phyloP scores from a whole-genome alignment of 495 filamentous ascomycete species.

The Penicillium tannophilum region DNA sequence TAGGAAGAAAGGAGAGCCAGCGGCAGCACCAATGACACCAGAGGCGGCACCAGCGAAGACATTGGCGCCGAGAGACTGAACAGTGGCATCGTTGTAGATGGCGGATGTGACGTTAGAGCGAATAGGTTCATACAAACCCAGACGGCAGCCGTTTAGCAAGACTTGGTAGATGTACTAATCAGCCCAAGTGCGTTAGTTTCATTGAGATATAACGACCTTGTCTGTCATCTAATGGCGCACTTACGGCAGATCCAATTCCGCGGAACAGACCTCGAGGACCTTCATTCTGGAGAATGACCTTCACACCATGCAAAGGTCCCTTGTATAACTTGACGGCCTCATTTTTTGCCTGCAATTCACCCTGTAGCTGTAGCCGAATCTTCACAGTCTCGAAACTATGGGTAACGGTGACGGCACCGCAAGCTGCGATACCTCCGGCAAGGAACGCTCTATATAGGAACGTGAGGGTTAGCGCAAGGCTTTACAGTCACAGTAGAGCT shows the following conservation, averaged over 20 bases:
- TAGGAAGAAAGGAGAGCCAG: conserved; percentile 96
- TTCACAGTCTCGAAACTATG: conserved; percentile 99
- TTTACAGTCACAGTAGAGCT: neutral
- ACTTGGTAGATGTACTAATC: conserved; percentile 92
- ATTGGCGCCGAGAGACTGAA: conserved; percentile 86
- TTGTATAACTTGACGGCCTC: conserved; percentile 84
- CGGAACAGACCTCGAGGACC: conserved; percentile 83
- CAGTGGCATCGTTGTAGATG: conserved; percentile 68
- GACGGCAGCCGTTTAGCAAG: conserved; percentile 90
- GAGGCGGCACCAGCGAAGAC: conserved; percentile 87
- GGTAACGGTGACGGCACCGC: conserved; percentile 95
- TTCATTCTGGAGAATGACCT: conserved; percentile 90
- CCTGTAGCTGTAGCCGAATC: conserved; percentile 98
- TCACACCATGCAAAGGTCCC: conserved; percentile 89
- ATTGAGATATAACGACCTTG: neutral
- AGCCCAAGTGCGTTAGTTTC: conserved; percentile 10
- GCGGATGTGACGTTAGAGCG: conserved; percentile 65
- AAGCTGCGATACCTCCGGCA: conserved; percentile 93
- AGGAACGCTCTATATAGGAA: conserved; percentile 66
- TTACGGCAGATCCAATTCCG: conserved; percentile 82
- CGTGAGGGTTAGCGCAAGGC: conserved; percentile 15
- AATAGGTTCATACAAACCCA: conserved; percentile 98
- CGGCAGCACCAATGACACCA: conserved; percentile 86
- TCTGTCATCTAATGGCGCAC: conserved; percentile 17
- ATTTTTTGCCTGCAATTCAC: conserved; percentile 85